Conservation (phyloP, 2,329 filamentous ascomycete genomes). For the Pyrenophora tritici-repentis region DNA sequence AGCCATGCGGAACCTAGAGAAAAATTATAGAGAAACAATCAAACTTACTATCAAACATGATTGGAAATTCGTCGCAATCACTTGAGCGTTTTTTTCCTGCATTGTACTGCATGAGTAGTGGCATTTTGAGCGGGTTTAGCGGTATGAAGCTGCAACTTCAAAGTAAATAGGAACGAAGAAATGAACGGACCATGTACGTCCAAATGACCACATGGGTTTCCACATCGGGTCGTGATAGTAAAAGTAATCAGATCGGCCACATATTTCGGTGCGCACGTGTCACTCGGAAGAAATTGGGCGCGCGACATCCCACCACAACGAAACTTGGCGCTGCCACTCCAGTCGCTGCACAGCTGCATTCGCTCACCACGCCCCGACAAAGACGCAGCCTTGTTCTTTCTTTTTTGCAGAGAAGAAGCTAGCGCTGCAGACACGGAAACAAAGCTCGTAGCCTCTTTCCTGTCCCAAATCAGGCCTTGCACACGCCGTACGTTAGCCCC, state of each 20-base stretch:
- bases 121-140: too few relatives aligned
- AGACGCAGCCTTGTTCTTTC: slow-evolving; percentile 9
- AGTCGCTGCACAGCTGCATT: slow-evolving; percentile 21
- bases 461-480: slow-evolving; percentile 19
- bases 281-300: slow-evolving; percentile 23
- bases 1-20: slow-evolving; percentile 33
- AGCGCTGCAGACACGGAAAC: not conserved
- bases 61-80: too few relatives aligned
- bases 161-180: too few relatives aligned
- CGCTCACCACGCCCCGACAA: slow-evolving; percentile 23
- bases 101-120: too few relatives aligned
- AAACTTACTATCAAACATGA: too few relatives aligned
- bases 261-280: slow-evolving; percentile 26
- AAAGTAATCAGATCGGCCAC: not conserved
- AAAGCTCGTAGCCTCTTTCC: slow-evolving; percentile 3
- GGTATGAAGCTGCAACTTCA: too few relatives aligned
- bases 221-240: not conserved
- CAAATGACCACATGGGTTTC: not conserved
- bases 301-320: slow-evolving; percentile 22
- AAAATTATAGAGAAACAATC: slow-evolving; percentile 28
- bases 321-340: slow-evolving; percentile 23
- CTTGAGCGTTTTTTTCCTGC: too few relatives aligned
- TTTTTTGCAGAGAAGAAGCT: not conserved
- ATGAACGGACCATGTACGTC: too few relatives aligned
- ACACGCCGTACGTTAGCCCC: slow-evolving; percentile 29